A percentile compares a stretch with the other conserved stretches of the same genome.
These are phyloP conservation scores for Seiridium cupressi DNA, from an alignment of 2,329 filamentous ascomycete genomes.

Conservation along the genomic window DNA sequence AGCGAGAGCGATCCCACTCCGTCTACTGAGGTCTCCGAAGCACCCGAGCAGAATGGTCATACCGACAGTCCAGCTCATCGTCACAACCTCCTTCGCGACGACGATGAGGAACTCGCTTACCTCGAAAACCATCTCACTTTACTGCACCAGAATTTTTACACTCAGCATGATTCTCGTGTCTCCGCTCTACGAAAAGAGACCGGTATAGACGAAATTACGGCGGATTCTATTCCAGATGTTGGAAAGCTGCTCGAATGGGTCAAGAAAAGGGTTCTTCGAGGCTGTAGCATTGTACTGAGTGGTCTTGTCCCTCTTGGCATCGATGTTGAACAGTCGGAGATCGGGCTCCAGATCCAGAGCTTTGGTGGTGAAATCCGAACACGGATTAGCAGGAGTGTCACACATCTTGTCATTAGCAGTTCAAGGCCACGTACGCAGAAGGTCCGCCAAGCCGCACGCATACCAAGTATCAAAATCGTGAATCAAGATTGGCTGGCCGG, in stretches of 20 bases:
- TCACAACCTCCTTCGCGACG: slow-evolving; percentile 82
- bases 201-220: slow-evolving; percentile 38
- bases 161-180: slow-evolving; percentile 69
- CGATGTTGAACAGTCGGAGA: slow-evolving; percentile 78
- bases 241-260: slow-evolving; percentile 80
- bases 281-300: slow-evolving; percentile 80
- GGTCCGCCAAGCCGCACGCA: slow-evolving; percentile 79
- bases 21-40: slow-evolving; percentile 13
- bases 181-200: slow-evolving; percentile 39
- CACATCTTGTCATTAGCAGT: slow-evolving; percentile 72
- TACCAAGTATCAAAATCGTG: slow-evolving; percentile 84
- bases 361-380: slow-evolving; percentile 72
- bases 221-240: slow-evolving; percentile 72
- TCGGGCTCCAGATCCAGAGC: slow-evolving; percentile 79
- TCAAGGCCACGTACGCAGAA: slow-evolving; percentile 81
- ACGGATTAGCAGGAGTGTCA: slow-evolving; percentile 61
- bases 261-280: slow-evolving; percentile 73
- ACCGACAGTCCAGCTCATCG: slow-evolving; percentile 36
- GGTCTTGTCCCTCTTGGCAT: slow-evolving; percentile 83
- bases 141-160: slow-evolving; percentile 79
- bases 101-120: slow-evolving; percentile 78
- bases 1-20: slow-evolving; percentile 40
- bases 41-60: slow-evolving; percentile 21
- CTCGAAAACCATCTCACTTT: slow-evolving; percentile 73
- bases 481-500: slow-evolving; percentile 86